Evolutionary conservation across 495 filamentous ascomycete genomes (phyloP), one percentile per base, ranked within the genome.

Genomic region (Aspergillus incahuasiensis): DNA sequence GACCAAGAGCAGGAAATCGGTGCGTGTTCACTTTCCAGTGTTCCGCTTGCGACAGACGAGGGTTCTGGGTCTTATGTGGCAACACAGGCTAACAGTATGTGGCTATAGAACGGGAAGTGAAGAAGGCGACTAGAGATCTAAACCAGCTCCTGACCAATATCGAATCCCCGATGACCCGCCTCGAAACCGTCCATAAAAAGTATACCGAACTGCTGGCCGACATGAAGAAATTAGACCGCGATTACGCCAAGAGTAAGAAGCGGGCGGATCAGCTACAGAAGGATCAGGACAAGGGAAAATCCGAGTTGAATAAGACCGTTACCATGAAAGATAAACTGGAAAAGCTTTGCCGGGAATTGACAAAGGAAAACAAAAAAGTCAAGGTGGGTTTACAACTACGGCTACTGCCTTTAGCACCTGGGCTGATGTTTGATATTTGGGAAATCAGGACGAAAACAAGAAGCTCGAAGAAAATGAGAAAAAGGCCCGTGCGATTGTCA

Each of bases 1-100:
- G 92, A 97, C 58, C 89, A 97, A 70, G 91, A 96, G 68, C 85
- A 83, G 54, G 94, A 97, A 76, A 97, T 98, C 69, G 94, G 92
- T 97, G 79, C 67, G 92, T 91, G 54, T 56, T 59, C 57, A 50
- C 60, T 51, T 58, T 38, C 53, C 48, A 44, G 25, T 60, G n/a
- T 49, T 38, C 40, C 58, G 25, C 32, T 28, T 38, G 56, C 24
- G 48, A 54, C 30, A 48, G 51, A 49, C 56, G 51, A 49, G 46
- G 56, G 44, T 45, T 49, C 13, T 53, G 22, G 24, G 40, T 20
- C 19, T 51, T 48, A 16, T 39, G 7, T 43, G 54, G 34, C 32
- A 50, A 15, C 21, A 25, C 20, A 48, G 40, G 52, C 48, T 45
- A 45, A 46, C 43, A 52, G 64, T 71, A 63, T 66, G 50, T 48